phyloP scores from a whole-genome alignment of 495 filamentous ascomycete species.

The Pyrenopolyporus hunteri region DNA sequence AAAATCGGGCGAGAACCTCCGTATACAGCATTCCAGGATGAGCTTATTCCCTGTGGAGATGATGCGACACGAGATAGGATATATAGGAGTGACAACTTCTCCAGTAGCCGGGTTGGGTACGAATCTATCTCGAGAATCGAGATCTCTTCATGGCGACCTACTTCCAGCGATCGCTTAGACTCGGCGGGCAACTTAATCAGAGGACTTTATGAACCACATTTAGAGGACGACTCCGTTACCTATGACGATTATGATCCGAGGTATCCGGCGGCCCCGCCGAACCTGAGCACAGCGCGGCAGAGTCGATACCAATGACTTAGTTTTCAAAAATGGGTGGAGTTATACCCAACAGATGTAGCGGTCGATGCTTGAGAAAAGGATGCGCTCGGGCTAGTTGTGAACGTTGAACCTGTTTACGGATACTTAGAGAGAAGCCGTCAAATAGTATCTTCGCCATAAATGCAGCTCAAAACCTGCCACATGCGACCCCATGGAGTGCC shows the following conservation, averaged over 20 bases:
- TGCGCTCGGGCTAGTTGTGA: not conserved
- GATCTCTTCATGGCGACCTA: conserved; percentile 2
- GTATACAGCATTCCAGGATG: conserved; percentile 9
- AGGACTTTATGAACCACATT: not conserved
- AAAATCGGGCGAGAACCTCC: conserved; percentile 37
- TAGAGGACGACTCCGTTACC: not conserved
- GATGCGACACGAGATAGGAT: not conserved
- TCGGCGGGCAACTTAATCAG: not conserved
- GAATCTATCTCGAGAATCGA: not conserved
- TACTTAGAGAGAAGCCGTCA: no score
- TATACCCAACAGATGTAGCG: no score
- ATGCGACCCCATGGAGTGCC: no score
- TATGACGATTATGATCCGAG: conserved; percentile 30
- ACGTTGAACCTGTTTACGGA: no score
- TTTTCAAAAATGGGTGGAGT: not conserved
- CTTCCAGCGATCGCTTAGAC: not conserved
- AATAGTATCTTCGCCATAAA: no score
- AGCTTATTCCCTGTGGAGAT: not conserved
- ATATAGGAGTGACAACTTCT: not conserved
- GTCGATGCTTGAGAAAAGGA: not conserved
- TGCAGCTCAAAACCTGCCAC: no score
- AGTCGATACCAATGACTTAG: conserved; percentile 3
- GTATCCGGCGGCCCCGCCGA: conserved; percentile 11
- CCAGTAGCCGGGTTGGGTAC: not conserved
- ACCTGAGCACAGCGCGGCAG: conserved; percentile 1